Conservation (phyloP, 805 yeast species). For the Wickerhamomyces queroliae region DNA sequence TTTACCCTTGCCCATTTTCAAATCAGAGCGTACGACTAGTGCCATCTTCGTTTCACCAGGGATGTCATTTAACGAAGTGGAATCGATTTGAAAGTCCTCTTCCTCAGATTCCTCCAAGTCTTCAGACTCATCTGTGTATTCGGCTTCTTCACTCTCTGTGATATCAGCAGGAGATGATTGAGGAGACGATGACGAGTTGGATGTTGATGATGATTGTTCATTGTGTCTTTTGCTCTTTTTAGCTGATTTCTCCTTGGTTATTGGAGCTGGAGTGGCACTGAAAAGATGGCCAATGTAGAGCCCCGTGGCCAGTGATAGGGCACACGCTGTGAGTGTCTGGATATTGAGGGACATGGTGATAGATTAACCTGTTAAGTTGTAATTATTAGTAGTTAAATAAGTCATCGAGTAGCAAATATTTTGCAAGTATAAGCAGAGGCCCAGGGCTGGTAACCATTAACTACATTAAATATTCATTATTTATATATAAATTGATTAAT, state of each 20-base stretch:
- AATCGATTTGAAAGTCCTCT: slow-evolving; percentile 53
- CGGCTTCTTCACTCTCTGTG: slow-evolving; percentile 17
- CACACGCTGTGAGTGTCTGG: slow-evolving; percentile 28
- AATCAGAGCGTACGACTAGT: slow-evolving; percentile 78
- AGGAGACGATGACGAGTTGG: slow-evolving; percentile 5
- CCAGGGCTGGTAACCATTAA: too few relatives aligned
- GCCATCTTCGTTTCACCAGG: slow-evolving; percentile 87
- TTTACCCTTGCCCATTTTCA: slow-evolving; percentile 92
- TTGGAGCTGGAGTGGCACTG: background rate
- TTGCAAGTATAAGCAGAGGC: too few relatives aligned
- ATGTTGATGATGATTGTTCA: background rate
- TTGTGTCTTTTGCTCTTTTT: slow-evolving; percentile 1
- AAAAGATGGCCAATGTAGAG: slow-evolving; percentile 23
- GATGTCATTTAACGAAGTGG: slow-evolving; percentile 52
- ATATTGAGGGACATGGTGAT: slow-evolving; percentile 15
- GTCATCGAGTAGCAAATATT: too few relatives aligned
- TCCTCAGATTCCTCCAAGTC: slow-evolving; percentile 43
- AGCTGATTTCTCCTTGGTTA: background rate
- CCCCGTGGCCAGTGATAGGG: slow-evolving; percentile 33
- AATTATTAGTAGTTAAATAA: too few relatives aligned
- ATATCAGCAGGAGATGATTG: slow-evolving; percentile 11
- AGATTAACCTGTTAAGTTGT: too few relatives aligned
- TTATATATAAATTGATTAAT: too few relatives aligned
- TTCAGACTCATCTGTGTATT: slow-evolving; percentile 26
- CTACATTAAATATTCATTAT: too few relatives aligned